Percentiles rank a stretch among this genome's conserved stretches.
Evolutionary conservation across 352 stramenopile genomes (phyloP).

Genomic region (Nothophytophthora sp.): DNA sequence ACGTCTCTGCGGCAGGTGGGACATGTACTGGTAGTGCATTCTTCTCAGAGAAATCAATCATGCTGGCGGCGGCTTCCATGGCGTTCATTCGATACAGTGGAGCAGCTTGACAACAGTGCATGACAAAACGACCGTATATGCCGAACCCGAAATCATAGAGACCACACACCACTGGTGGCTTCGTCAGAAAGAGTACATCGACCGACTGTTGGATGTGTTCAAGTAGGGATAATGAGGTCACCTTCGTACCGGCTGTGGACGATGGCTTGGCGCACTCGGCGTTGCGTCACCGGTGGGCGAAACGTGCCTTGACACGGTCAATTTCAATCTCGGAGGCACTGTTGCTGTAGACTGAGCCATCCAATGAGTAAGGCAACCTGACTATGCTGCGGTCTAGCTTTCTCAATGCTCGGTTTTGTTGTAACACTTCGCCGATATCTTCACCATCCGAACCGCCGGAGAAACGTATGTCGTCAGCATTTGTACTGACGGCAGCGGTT

Average conservation of each 20-base stretch:
- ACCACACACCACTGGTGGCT: background rate
- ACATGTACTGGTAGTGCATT: background rate
- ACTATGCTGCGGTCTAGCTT: background rate
- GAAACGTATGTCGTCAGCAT: background rate
- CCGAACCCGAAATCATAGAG: constrained; percentile 8
- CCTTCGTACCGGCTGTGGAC: background rate
- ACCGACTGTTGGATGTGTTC: constrained; percentile 8
- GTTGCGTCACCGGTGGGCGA: background rate
- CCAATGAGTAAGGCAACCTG: too few relatives aligned
- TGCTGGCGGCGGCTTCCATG: background rate
- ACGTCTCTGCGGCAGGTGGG: background rate
- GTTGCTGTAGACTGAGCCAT: too few relatives aligned
- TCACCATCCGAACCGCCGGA: background rate
- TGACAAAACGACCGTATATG: background rate
- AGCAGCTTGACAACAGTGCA: constrained; percentile 1
- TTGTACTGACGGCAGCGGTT: background rate
- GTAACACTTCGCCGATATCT: background rate
- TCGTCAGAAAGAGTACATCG: background rate
- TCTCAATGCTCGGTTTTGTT: background rate
- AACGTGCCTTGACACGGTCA: background rate
- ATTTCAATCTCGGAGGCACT: too few relatives aligned
- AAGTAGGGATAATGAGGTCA: constrained; percentile 1
- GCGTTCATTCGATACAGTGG: background rate
- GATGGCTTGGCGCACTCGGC: background rate
- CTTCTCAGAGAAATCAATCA: constrained; percentile 7